Percentiles rank a stretch among this genome's conserved stretches.
These are phyloP conservation scores for Cercospora sojina DNA, from an alignment of 2,329 filamentous ascomycete species.

Conservation along the genomic window DNA sequence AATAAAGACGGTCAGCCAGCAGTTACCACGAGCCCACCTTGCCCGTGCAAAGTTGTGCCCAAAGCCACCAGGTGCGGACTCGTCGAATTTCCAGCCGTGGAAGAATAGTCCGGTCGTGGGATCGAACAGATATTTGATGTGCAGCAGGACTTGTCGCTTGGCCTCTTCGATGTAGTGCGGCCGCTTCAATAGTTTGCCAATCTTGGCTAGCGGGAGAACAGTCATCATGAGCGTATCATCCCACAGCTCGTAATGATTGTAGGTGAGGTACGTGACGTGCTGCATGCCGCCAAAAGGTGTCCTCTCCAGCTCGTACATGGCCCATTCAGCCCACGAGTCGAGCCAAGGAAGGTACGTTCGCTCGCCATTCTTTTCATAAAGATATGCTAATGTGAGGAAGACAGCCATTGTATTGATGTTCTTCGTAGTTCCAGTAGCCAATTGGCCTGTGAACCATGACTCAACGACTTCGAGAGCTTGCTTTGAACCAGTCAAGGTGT, in stretches of 20 bases:
- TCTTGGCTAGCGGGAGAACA: conserved; percentile 75
- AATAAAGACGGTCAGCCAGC: conserved; percentile 79
- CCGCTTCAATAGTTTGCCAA: conserved; percentile 67
- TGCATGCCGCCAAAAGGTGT: conserved; percentile 73
- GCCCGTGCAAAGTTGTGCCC: conserved; percentile 59
- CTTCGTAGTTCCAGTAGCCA: conserved; percentile 72
- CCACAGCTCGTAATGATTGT: conserved; percentile 75
- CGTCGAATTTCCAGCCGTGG: conserved; percentile 77
- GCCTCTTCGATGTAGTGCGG: conserved; percentile 75
- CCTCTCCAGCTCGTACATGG: conserved; percentile 70
- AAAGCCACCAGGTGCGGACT: conserved; percentile 51
- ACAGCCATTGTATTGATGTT: conserved; percentile 85
- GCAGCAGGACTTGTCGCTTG: conserved; percentile 73
- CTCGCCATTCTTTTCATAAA: conserved; percentile 74
- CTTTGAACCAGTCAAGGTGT: conserved; percentile 65
- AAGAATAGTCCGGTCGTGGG: conserved; percentile 70
- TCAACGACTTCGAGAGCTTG: conserved; percentile 65
- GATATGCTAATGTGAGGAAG: conserved; percentile 70
- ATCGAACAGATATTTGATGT: conserved; percentile 77
- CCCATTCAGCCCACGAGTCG: conserved; percentile 80
- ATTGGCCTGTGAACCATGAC: conserved; percentile 69
- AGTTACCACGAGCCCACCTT: conserved; percentile 62
- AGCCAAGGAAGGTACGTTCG: conserved; percentile 72
- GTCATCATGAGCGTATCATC: conserved; percentile 90
- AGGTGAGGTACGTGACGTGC: conserved; percentile 69